Evolutionary conservation across 2,329 filamentous ascomycete genomes (phyloP), one percentile per base, ranked within the genome.

Genomic region (Atkinsonella hypoxylon): DNA sequence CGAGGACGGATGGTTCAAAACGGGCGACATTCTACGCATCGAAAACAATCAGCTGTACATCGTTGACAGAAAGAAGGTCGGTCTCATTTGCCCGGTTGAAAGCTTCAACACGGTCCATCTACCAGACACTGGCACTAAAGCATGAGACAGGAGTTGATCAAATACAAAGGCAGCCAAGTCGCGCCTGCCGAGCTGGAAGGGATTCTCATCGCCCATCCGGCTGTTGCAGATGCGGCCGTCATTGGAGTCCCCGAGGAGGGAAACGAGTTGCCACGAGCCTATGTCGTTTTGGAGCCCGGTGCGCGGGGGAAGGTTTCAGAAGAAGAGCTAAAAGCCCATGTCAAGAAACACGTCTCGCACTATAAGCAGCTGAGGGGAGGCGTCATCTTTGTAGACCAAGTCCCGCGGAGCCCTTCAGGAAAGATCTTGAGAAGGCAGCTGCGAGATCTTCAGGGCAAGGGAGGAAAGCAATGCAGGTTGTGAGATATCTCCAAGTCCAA

Each of bases 21-120:
- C 87, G 0, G 88, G 87, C 0, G 88, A 94, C 59, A 78, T 91
- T 4, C 84, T 87, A 0, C 78, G 83, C 53, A 79, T 87, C 63
- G 82, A 89, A 56, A 67, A 75, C 40, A 74, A 85, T 15, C 79
- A 82, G 47, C 83, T 89, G 58, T 88, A 80, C 68, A 87, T 94
- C 57, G 89, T 88, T 0, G 88, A 93, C 61, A 79, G 87, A 12
- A 82, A 87, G 52, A 89, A 88, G 72, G 79, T 64, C 5, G 11
- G 4, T 12, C 34, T 11, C 15, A 36, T 9, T 36, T 26, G 26
- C 4, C 26, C 26, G 1, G 6, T 26, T 26, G 26, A 26, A 26
- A 26, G 26, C 26, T 7, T 26, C 26, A 26, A 26, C 26, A 26
- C 1, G 6, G 34, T 36, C 34, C 10, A 36, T 36, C 15, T 12